Evolutionary conservation across 2,329 filamentous ascomycete genomes (phyloP), one percentile per base, ranked within the genome.

Genomic region (Tolypocladium tropicale): DNA sequence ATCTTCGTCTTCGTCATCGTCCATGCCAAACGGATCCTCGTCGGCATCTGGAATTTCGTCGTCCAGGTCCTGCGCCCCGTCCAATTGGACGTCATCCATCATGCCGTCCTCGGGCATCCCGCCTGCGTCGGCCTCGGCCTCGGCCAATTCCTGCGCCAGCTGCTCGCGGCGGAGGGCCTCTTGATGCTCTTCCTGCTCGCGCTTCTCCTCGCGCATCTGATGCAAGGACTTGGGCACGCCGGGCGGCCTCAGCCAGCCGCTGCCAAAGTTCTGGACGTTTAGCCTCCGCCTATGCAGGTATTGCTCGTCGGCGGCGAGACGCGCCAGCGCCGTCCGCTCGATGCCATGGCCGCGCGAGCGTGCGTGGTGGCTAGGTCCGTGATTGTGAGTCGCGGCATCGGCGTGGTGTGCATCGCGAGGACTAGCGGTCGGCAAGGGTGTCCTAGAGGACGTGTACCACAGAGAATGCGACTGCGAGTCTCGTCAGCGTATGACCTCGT

Each of bases 151-250:
- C 65, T 88, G 80, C 56, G 86, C 83, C 5, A 86, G 73, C 63
- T 83, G 81, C 68, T 92, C 88, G 33, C 88, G 78, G 25, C 87
- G 78, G 69, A 90, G 74, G 2, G 88, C 82, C 66, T 89, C 85
- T 59, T 89, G 83, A 58, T 92, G 89, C 71, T 99, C 94, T 68
- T 93, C 87, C 55, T 89, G 82, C 75, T 99, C 94, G 12, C 88
- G 82, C 62, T 86, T 84, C 74, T 99, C 94, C 72, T 99, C 94
- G 46, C 88, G 86, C 73, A 91, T 83, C 60, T 95, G 91, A 67
- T 95, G 86, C 58, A 96, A 83, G 1, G 93, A 96, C 77, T 97
- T 99, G 56, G 84, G 71, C 55, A 96, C 80, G 9, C 93, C 94
- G 0, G 90, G 91, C 0, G 94, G 94, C 57, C 88, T 89, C 56